Evolutionary conservation across 768 basidiomycete species (phyloP).

Genomic region (Hericium erinaceus): DNA sequence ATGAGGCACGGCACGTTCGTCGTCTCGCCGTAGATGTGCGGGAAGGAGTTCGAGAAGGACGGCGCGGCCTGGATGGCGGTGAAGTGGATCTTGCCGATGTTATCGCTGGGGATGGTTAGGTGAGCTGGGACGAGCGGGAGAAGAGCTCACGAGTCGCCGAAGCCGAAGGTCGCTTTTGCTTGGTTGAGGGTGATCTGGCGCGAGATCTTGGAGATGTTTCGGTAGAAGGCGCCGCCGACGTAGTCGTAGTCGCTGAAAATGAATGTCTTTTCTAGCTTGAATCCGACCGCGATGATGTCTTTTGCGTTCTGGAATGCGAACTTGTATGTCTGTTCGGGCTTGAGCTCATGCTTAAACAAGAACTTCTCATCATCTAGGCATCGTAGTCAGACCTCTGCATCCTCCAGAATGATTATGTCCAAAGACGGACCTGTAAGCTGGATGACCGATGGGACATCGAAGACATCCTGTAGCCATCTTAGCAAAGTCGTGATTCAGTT

Average conservation of each 20-base stretch:
- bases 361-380: constrained; percentile 95
- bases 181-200: constrained; percentile 90
- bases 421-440: constrained; percentile 75
- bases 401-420: not conserved
- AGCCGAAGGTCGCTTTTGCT: constrained; percentile 92
- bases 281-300: constrained; percentile 96
- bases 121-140: not conserved
- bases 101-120: constrained; percentile 52
- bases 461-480: constrained; percentile 96
- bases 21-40: constrained; percentile 84
- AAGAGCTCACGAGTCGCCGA: constrained; percentile 79
- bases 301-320: constrained; percentile 84
- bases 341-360: constrained; percentile 91
- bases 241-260: constrained; percentile 92
- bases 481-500: not conserved
- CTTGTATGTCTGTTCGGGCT: constrained; percentile 74
- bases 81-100: constrained; percentile 97
- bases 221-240: constrained; percentile 89
- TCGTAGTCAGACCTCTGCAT: not conserved
- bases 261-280: constrained; percentile 87
- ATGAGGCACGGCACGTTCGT: constrained; percentile 88
- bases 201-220: constrained; percentile 88
- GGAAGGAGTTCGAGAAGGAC: constrained; percentile 96
- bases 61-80: constrained; percentile 92
- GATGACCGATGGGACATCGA: constrained; percentile 88